These are phyloP conservation scores for Dictyostelium capitatum DNA, from an alignment of 78 protist species.

Conservation along the genomic window DNA sequence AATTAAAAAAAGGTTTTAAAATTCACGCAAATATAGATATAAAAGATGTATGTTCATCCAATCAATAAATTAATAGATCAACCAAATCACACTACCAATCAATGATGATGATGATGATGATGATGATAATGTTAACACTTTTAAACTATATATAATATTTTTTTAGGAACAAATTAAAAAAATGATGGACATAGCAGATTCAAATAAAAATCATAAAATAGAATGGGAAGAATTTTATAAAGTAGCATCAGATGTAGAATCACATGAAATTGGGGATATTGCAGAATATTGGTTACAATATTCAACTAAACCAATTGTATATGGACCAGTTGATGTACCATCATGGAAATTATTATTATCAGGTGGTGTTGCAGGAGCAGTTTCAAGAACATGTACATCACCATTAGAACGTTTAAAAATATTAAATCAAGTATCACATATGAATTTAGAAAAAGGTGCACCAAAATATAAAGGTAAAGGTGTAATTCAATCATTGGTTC, in stretches of 20 bases:
- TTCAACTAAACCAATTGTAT: conserved; percentile 36
- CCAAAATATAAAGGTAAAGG: conserved; percentile 42
- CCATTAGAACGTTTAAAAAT: conserved; percentile 95
- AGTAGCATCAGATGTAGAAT: conserved; percentile 15
- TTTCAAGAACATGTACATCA: conserved; percentile 91
- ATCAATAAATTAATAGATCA: too few species aligned
- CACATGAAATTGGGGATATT: conserved; percentile 57
- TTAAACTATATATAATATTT: neutral
- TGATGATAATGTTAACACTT: too few species aligned
- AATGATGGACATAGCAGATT: conserved; percentile 76
- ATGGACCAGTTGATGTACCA: conserved; percentile 59
- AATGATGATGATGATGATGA: neutral
- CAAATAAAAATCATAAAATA: conserved; percentile 61
- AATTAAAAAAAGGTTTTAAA: conserved; percentile 61
- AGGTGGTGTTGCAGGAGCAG: conserved; percentile 95
- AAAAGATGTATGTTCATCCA: conserved; percentile 37
- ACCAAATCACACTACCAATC: neutral
- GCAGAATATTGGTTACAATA: conserved; percentile 76
- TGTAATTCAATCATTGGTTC: conserved; percentile 32
- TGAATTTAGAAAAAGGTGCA: conserved; percentile 33
- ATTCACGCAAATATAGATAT: conserved; percentile 33
- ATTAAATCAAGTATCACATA: conserved; percentile 85
- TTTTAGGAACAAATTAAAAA: conserved; percentile 69
- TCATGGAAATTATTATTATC: conserved; percentile 83
- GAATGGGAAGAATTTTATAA: conserved; percentile 67